Evolutionary conservation across 2,329 filamentous ascomycete genomes (phyloP).

Genomic region (Fusarium sp.): DNA sequence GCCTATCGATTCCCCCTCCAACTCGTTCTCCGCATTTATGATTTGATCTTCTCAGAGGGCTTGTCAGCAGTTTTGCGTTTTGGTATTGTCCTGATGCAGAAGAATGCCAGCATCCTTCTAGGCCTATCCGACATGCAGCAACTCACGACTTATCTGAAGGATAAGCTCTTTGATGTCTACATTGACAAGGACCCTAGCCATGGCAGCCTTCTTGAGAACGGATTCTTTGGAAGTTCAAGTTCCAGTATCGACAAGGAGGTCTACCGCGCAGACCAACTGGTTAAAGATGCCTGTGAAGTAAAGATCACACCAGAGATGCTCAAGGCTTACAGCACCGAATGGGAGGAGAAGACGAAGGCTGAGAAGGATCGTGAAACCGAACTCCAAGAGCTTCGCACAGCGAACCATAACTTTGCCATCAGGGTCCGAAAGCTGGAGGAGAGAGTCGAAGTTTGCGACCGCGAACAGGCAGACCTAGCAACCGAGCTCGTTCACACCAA

Average conservation of each 20-base stretch:
- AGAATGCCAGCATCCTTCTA: slow-evolving; percentile 85
- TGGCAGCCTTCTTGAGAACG: slow-evolving; percentile 94
- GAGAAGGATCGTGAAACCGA: slow-evolving; percentile 89
- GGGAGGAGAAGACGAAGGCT: slow-evolving; percentile 89
- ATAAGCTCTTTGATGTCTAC: slow-evolving; percentile 95
- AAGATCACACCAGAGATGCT: slow-evolving; percentile 88
- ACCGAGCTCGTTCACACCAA: slow-evolving; percentile 93
- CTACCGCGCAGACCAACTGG: slow-evolving; percentile 93
- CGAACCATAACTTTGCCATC: slow-evolving; percentile 77
- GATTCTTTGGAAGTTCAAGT: slow-evolving; percentile 95
- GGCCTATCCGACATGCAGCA: slow-evolving; percentile 92
- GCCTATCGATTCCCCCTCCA: slow-evolving; percentile 97
- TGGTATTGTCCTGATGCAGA: slow-evolving; percentile 95
- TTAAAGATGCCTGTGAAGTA: slow-evolving; percentile 91
- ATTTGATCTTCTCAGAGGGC: slow-evolving; percentile 93
- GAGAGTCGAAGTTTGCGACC: slow-evolving; percentile 88
- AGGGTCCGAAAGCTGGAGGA: slow-evolving; percentile 90
- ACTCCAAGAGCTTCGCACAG: slow-evolving; percentile 78
- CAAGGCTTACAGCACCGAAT: slow-evolving; percentile 85
- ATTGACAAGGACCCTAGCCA: slow-evolving; percentile 94
- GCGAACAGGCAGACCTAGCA: slow-evolving; percentile 90
- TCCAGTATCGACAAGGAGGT: slow-evolving; percentile 94
- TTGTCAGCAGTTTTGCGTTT: slow-evolving; percentile 95
- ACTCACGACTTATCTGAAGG: slow-evolving; percentile 91
- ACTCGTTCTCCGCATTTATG: slow-evolving; percentile 95